Conservation (phyloP, 352 stramenopile genomes). For the Albugo laibachii region DNA sequence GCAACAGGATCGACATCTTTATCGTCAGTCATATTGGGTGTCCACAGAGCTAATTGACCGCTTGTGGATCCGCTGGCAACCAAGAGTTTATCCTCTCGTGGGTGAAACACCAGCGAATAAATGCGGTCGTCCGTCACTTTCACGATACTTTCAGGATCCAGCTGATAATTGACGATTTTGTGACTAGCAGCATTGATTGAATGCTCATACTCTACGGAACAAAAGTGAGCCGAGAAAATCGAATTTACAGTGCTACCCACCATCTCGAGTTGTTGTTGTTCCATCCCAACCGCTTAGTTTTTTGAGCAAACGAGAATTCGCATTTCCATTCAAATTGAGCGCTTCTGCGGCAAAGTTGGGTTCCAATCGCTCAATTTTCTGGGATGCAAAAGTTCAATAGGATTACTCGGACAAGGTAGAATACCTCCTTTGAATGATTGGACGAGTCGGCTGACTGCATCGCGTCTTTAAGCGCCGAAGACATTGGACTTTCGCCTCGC, state of each 20-base stretch:
- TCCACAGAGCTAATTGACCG: slow-evolving; percentile 54
- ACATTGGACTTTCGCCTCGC: too few relatives aligned
- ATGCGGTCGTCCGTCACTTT: slow-evolving; percentile 57
- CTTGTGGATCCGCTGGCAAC: slow-evolving; percentile 53
- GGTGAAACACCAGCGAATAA: slow-evolving; percentile 61
- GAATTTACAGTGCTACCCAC: too few relatives aligned
- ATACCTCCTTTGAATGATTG: too few relatives aligned
- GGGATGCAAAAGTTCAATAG: too few relatives aligned
- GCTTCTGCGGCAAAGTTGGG: slow-evolving; percentile 12
- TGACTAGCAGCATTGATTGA: slow-evolving; percentile 17
- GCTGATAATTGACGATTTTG: slow-evolving; percentile 19
- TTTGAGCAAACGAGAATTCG: slow-evolving; percentile 20
- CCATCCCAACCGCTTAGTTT: slow-evolving; percentile 4
- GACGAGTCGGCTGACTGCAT: too few relatives aligned
- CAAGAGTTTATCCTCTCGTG: slow-evolving; percentile 31
- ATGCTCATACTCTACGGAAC: too few relatives aligned
- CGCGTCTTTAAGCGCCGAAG: too few relatives aligned
- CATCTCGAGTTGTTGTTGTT: too few relatives aligned
- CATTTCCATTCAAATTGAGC: slow-evolving; percentile 13
- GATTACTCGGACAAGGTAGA: too few relatives aligned
- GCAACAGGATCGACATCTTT: slow-evolving; percentile 17
- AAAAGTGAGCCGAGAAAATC: too few relatives aligned
- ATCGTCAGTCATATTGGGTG: slow-evolving; percentile 10
- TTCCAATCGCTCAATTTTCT: slow-evolving; percentile 7
- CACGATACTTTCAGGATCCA: slow-evolving; percentile 32